Conservation (phyloP, 2,329 filamentous ascomycete species). For the Stromatinia cepivora region DNA sequence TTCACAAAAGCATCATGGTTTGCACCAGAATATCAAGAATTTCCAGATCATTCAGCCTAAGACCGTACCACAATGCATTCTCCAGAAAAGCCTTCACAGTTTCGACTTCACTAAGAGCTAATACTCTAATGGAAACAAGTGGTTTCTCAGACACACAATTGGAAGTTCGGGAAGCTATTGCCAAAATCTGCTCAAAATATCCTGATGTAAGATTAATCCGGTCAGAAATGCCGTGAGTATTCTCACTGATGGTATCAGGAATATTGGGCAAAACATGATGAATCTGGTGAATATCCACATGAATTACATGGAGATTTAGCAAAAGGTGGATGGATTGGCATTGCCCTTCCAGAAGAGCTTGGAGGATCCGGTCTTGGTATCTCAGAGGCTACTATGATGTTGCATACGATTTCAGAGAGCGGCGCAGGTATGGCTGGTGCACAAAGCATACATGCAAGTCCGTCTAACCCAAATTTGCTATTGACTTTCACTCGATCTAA, state of each 20-base stretch:
- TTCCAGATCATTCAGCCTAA: not conserved
- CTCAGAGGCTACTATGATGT: slow-evolving; percentile 82
- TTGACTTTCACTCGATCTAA: not conserved
- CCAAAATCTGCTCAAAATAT: slow-evolving; percentile 67
- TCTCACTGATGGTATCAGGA: slow-evolving; percentile 41
- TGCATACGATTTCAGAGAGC: slow-evolving; percentile 76
- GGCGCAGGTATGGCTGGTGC: slow-evolving; percentile 77
- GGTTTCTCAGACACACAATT: slow-evolving; percentile 74
- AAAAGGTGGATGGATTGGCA: slow-evolving; percentile 77
- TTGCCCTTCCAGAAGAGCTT: slow-evolving; percentile 71
- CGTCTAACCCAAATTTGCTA: slow-evolving; percentile 1
- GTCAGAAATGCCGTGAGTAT: not conserved
- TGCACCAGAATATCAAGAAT: slow-evolving; percentile 1
- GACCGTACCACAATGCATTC: not conserved
- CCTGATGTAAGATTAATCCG: slow-evolving; percentile 51
- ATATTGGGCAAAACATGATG: slow-evolving; percentile 76
- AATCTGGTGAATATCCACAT: slow-evolving; percentile 67
- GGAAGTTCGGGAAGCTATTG: slow-evolving; percentile 68
- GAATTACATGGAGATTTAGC: slow-evolving; percentile 76
- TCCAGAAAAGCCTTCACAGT: slow-evolving; percentile 30
- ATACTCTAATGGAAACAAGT: slow-evolving; percentile 65
- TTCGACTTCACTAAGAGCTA: slow-evolving; percentile 28
- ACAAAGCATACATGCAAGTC: slow-evolving; percentile 59
- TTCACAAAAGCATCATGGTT: slow-evolving; percentile 9
- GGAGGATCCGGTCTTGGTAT: slow-evolving; percentile 77